These are phyloP conservation scores for Trametes elegans DNA, from an alignment of 768 basidiomycete genomes.

Conservation along the genomic window DNA sequence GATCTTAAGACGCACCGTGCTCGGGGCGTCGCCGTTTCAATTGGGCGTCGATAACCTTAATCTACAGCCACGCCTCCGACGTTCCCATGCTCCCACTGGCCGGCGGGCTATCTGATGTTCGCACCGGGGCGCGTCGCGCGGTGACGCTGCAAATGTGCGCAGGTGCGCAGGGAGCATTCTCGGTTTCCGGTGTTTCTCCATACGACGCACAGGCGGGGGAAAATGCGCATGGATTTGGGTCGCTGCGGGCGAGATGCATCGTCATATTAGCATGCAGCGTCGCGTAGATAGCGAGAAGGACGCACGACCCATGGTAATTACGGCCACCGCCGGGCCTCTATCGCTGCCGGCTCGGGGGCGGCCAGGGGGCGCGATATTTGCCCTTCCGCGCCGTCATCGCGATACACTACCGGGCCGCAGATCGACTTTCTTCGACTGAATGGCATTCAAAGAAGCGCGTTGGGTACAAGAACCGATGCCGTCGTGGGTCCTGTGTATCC, in stretches of 20 bases:
- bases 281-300: not conserved
- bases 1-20: slow-evolving; percentile 12
- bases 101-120: slow-evolving; percentile 17
- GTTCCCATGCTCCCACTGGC: slow-evolving; percentile 21
- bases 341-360: not conserved
- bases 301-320: slow-evolving; percentile 13
- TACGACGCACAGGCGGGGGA: slow-evolving; percentile 19
- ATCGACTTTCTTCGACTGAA: slow-evolving; percentile 14
- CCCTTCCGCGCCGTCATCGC: not conserved
- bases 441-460: slow-evolving; percentile 15
- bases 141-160: slow-evolving; percentile 10
- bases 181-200: slow-evolving; percentile 22
- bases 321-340: not conserved
- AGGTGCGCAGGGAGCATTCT: slow-evolving; percentile 12
- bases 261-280: not conserved
- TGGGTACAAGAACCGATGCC: slow-evolving; percentile 6
- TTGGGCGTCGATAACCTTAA: slow-evolving; percentile 19
- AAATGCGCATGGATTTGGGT: slow-evolving; percentile 13
- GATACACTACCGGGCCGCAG: slow-evolving; percentile 8
- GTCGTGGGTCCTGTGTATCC: slow-evolving; percentile 18
- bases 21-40: slow-evolving; percentile 10
- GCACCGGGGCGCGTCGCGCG: slow-evolving; percentile 9
- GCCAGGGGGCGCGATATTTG: not conserved
- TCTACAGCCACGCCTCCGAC: not conserved
- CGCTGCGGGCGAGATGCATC: slow-evolving; percentile 1